Conservation (phyloP, 2,329 filamentous ascomycete genomes). For the Diaporthe destruens region DNA sequence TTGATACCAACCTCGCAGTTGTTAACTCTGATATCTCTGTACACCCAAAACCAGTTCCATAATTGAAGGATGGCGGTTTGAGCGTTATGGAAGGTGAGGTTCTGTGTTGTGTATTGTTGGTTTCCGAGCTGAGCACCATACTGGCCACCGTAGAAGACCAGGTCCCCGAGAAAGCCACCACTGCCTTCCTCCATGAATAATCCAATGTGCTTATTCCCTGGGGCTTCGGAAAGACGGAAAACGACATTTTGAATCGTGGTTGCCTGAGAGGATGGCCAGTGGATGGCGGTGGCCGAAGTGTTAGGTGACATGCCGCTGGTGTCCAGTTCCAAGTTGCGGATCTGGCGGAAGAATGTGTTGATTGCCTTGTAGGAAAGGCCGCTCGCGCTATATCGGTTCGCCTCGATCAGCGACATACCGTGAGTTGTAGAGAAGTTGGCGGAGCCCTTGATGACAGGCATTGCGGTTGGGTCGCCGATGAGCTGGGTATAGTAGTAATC, state of each 20-base stretch:
- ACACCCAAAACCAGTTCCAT: conserved; percentile 83
- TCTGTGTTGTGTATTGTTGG: conserved; percentile 78
- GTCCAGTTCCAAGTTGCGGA: conserved; percentile 69
- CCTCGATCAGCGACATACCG: conserved; percentile 53
- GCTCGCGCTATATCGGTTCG: conserved; percentile 58
- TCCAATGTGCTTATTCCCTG: conserved; percentile 65
- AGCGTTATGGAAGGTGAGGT: conserved; percentile 73
- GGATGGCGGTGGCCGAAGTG: conserved; percentile 60
- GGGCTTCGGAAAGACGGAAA: conserved; percentile 62
- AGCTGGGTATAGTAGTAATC: conserved; percentile 85
- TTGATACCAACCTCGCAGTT: conserved; percentile 75
- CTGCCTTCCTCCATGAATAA: conserved; percentile 74
- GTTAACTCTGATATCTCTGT: conserved; percentile 73
- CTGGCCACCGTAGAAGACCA: conserved; percentile 78
- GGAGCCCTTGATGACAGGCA: conserved; percentile 67
- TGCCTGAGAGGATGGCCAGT: conserved; percentile 78
- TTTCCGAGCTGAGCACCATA: conserved; percentile 72
- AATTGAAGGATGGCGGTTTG: conserved; percentile 77
- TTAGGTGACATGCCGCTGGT: conserved; percentile 63
- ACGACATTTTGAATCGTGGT: conserved; percentile 70
- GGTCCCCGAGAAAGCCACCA: conserved; percentile 76
- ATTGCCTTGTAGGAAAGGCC: conserved; percentile 64
- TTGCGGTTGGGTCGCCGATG: conserved; percentile 74
- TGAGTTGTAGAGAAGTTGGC: conserved; percentile 58
- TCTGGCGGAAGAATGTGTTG: conserved; percentile 71